Evolutionary conservation across 2,329 filamentous ascomycete genomes (phyloP).

Genomic region (Colletotrichum navitas): DNA sequence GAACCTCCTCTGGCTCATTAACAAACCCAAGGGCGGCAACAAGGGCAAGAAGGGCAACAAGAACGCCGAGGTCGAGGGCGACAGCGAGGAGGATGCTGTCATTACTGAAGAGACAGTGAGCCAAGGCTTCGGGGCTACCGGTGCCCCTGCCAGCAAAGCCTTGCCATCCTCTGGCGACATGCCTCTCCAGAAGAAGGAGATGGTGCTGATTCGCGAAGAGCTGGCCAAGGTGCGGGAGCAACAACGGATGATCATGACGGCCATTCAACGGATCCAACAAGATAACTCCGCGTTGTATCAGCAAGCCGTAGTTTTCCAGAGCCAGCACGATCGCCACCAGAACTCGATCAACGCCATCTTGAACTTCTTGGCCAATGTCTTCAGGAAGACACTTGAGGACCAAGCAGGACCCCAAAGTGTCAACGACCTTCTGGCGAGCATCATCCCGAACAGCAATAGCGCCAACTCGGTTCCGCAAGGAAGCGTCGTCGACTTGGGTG

Average conservation of each 20-base stretch:
- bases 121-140: slow-evolving; percentile 43
- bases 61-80: slow-evolving; percentile 77
- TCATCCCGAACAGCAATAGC: slow-evolving; percentile 71
- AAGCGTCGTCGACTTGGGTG: slow-evolving; percentile 72
- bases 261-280: slow-evolving; percentile 82
- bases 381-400: slow-evolving; percentile 91
- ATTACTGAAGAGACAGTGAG: slow-evolving; percentile 54
- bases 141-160: slow-evolving; percentile 50
- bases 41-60: slow-evolving; percentile 73
- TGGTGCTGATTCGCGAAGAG: slow-evolving; percentile 82
- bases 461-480: slow-evolving; percentile 62
- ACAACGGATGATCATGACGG: slow-evolving; percentile 85
- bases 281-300: slow-evolving; percentile 91
- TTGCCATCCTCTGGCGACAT: slow-evolving; percentile 60
- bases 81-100: slow-evolving; percentile 70
- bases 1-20: slow-evolving; percentile 94
- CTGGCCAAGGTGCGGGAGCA: slow-evolving; percentile 86
- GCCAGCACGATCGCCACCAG: slow-evolving; percentile 94
- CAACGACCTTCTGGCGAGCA: slow-evolving; percentile 84
- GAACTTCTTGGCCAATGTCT: slow-evolving; percentile 96
- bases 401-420: slow-evolving; percentile 82
- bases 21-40: slow-evolving; percentile 84
- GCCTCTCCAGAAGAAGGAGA: slow-evolving; percentile 76
- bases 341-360: slow-evolving; percentile 99
- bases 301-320: slow-evolving; percentile 90